These are phyloP conservation scores for Termitomyces sp. DNA, from an alignment of 768 basidiomycete genomes.

Conservation along the genomic window DNA sequence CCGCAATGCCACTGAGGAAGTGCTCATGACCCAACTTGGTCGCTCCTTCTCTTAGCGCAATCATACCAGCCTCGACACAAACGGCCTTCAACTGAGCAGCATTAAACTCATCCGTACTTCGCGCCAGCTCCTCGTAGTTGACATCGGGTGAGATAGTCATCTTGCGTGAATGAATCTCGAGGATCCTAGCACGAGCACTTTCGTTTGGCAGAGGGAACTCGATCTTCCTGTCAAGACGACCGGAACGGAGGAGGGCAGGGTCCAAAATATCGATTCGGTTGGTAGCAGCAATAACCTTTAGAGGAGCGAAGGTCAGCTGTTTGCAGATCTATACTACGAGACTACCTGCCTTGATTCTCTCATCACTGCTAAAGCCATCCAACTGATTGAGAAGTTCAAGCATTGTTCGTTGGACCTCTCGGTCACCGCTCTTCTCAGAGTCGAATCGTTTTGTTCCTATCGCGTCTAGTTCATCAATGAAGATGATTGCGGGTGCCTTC, in stretches of 20 bases:
- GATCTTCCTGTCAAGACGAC: conserved; percentile 96
- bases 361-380: conserved; percentile 96
- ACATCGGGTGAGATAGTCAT: conserved; percentile 86
- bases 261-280: conserved; percentile 99
- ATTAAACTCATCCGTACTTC: conserved; percentile 98
- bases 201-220: conserved; percentile 98
- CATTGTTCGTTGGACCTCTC: conserved; percentile 99
- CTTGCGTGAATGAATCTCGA: conserved; percentile 97
- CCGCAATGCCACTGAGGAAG: conserved; percentile 89
- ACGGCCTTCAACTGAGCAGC: conserved; percentile 97
- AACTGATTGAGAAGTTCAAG: conserved; percentile 96
- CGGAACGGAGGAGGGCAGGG: conserved; percentile 96
- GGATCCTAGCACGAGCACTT: conserved; percentile 91
- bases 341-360: conserved; percentile 83
- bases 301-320: conserved; percentile 6
- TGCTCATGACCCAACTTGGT: conserved; percentile 89
- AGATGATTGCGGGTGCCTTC: conserved; percentile 98
- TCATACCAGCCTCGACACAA: conserved; percentile 99
- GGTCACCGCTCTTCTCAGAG: conserved; percentile 97
- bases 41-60: conserved; percentile 91
- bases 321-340: conserved; percentile 1
- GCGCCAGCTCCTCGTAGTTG: conserved; percentile 94
- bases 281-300: conserved; percentile 94
- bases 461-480: conserved; percentile 98
- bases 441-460: conserved; percentile 99